phyloP scores from a whole-genome alignment of 129 eudicot genomes.

The Silybum marianum region DNA sequence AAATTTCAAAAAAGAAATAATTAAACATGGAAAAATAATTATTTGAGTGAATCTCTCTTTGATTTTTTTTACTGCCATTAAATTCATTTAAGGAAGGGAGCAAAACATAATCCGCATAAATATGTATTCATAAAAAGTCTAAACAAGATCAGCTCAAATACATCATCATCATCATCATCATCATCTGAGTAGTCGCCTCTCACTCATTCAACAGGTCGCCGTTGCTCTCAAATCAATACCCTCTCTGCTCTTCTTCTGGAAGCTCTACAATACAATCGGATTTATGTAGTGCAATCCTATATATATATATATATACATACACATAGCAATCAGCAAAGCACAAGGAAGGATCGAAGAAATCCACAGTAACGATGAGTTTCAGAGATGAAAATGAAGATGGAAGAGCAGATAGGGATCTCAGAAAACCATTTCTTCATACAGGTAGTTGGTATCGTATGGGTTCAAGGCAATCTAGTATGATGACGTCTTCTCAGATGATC shows the following conservation, averaged over 20 bases:
- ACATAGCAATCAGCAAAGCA: neutral
- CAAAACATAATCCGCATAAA: neutral
- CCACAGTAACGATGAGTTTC: constrained; percentile 54
- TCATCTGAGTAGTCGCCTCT: neutral
- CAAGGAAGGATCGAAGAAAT: neutral
- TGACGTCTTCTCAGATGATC: constrained; percentile 88
- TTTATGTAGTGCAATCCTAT: neutral
- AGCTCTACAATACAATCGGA: neutral
- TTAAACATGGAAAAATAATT: no score
- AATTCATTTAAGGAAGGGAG: neutral
- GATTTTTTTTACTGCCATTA: neutral
- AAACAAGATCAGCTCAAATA: neutral
- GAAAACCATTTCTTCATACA: constrained; percentile 88
- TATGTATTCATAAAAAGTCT: neutral
- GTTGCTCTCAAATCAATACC: neutral
- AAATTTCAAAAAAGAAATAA: no score
- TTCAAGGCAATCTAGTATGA: constrained; percentile 80
- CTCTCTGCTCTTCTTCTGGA: neutral
- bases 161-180: neutral
- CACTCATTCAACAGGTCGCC: neutral
- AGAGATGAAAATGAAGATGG: constrained; percentile 71
- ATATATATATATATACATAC: neutral
- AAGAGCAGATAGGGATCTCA: constrained; percentile 47
- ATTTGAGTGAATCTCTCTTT: no score
- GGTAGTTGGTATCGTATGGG: constrained; percentile 99